Conservation (phyloP, 2,329 filamentous ascomycete species). For the Neonectria coccinea region DNA sequence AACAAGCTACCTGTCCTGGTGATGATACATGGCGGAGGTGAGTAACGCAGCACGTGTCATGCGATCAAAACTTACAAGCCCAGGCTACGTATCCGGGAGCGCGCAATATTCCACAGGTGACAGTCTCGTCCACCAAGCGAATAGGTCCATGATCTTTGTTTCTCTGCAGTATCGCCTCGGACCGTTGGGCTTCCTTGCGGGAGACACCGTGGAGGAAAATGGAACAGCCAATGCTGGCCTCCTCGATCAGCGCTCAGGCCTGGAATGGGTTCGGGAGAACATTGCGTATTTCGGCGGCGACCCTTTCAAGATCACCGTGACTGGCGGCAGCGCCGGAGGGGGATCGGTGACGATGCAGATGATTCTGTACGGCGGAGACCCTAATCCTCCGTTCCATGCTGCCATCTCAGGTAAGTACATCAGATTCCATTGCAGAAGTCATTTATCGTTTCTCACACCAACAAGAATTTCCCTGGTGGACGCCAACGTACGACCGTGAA, state of each 20-base stretch:
- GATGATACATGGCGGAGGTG: slow-evolving; percentile 17
- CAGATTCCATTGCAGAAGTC: not conserved
- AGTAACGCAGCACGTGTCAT: not conserved
- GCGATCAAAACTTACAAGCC: not conserved
- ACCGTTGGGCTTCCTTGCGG: slow-evolving; percentile 7
- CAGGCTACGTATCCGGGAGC: slow-evolving; percentile 14
- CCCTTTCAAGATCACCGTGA: slow-evolving; percentile 9
- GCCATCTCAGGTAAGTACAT: slow-evolving; percentile 19
- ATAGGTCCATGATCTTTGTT: slow-evolving; percentile 18
- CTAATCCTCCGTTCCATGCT: slow-evolving; percentile 17
- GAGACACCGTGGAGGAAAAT: slow-evolving; percentile 5
- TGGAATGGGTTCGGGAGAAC: slow-evolving; percentile 23
- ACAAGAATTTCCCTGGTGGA: slow-evolving; percentile 22
- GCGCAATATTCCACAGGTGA: slow-evolving; percentile 8
- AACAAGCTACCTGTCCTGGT: slow-evolving; percentile 10
- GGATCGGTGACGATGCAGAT: slow-evolving; percentile 19
- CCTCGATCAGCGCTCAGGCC: slow-evolving; percentile 16
- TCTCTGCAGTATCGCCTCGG: slow-evolving; percentile 20
- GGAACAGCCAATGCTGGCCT: slow-evolving; percentile 18
- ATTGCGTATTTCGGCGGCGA: slow-evolving; percentile 23
- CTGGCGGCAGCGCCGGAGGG: slow-evolving; percentile 12
- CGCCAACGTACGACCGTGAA: slow-evolving; percentile 6
- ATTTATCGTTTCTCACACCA: not conserved
- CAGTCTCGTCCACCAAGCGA: slow-evolving; percentile 8
- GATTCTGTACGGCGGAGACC: slow-evolving; percentile 8